These are phyloP conservation scores for Senecio squalidus DNA, from an alignment of 140 eudicot species.

Conservation along the genomic window DNA sequence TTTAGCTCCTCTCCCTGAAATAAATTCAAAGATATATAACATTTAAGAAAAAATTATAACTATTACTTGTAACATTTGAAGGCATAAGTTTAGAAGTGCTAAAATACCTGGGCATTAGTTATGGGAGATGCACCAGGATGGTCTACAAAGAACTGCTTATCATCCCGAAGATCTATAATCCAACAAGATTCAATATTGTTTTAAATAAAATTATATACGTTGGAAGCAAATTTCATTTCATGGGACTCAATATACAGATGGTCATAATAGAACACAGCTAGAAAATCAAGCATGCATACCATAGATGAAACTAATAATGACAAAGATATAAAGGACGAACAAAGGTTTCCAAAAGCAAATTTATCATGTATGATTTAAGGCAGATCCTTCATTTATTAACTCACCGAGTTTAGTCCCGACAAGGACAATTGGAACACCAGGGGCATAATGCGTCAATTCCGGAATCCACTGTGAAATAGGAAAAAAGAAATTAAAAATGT, in stretches of 20 bases:
- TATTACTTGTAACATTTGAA: not conserved
- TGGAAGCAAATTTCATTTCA: not conserved
- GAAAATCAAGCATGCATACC: not conserved
- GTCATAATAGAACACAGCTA: conserved; percentile 3
- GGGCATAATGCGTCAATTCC: conserved; percentile 75
- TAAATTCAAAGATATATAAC: conserved; percentile 10
- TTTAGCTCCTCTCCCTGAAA: conserved; percentile 87
- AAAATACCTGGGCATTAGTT: conserved; percentile 60
- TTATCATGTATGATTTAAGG: not conserved
- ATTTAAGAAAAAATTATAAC: not conserved
- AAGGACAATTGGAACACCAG: conserved; percentile 72
- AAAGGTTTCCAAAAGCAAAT: not conserved
- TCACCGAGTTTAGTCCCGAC: conserved; percentile 79
- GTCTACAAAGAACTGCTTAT: conserved; percentile 76
- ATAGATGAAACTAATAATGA: conserved; percentile 2
- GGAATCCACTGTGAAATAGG: conserved; percentile 57
- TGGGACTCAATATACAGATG: conserved; percentile 1
- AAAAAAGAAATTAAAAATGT: not conserved
- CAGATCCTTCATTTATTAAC: conserved; percentile 18
- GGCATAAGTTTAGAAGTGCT: not conserved
- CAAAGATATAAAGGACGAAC: not conserved
- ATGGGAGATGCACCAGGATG: conserved; percentile 93
- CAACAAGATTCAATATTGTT: conserved; percentile 17
- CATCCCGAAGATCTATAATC: conserved; percentile 84
- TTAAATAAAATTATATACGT: conserved; percentile 9